These are phyloP conservation scores for Yamadazyma dendronema DNA, from an alignment of 1,139 yeast species.

Conservation along the genomic window DNA sequence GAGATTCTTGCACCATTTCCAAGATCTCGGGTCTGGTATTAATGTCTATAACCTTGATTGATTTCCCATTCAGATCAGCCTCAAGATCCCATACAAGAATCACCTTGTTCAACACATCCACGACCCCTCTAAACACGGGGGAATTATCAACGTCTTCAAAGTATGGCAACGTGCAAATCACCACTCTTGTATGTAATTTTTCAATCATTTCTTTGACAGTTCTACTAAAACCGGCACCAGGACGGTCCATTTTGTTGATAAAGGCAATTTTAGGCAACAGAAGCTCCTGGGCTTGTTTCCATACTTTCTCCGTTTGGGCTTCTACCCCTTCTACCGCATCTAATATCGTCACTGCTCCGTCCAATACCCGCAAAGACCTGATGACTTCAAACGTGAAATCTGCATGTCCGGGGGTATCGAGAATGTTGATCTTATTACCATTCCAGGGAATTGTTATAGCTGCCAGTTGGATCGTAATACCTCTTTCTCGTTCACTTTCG, in stretches of 20 bases:
- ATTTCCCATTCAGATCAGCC: constrained; percentile 50
- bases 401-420: constrained; percentile 98
- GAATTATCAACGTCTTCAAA: constrained; percentile 38
- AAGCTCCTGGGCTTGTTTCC: constrained; percentile 79
- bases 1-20: constrained; percentile 53
- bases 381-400: constrained; percentile 95
- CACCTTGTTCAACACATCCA: constrained; percentile 74
- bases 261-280: constrained; percentile 74
- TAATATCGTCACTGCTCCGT: constrained; percentile 88
- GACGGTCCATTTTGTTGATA: constrained; percentile 93
- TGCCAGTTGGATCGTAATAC: constrained; percentile 95
- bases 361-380: constrained; percentile 82
- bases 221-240: constrained; percentile 91
- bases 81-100: constrained; percentile 59
- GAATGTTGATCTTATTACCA: constrained; percentile 69
- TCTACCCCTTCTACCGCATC: constrained; percentile 99
- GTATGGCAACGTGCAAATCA: constrained; percentile 76
- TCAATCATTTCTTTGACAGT: constrained; percentile 84
- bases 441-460: constrained; percentile 94
- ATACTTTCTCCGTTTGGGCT: constrained; percentile 95
- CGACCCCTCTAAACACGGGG: constrained; percentile 67
- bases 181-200: constrained; percentile 72
- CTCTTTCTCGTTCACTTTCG: constrained; percentile 88
- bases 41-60: constrained; percentile 50
- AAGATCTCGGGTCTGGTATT: constrained; percentile 31